Evolutionary conservation across 805 yeast species (phyloP), one percentile per base, ranked within the genome.

Genomic region (Metschnikowia gruessii): DNA sequence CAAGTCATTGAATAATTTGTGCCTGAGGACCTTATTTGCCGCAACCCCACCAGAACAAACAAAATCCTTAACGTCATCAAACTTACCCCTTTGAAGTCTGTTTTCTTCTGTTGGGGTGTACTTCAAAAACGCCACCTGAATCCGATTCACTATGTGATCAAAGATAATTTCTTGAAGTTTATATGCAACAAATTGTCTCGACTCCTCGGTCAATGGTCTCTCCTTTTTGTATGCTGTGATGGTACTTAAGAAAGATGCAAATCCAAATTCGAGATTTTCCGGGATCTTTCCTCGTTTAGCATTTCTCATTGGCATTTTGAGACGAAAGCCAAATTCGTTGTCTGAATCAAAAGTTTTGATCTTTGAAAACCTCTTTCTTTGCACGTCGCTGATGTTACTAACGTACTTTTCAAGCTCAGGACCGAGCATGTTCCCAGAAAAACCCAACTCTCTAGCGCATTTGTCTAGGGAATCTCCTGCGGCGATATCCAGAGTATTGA

Each of bases 41-140:
- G 92, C 96, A 1, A 94, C 99, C 5, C 99, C 99, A 9, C 99
- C 99, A 0, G 98, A 85, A 46, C 90, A 82, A 1, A 94, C 87
- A 57, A 91, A 76, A 54, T 78, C 76, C 13, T 66, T 62, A 11
- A 80, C 75, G 3, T 64, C 71, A 2, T 50, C 53, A 24, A 83
- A 65, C 47, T 72, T 69, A 1, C 72, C 70, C 19, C 63, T 62
- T 18, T 6, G 18, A 3, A 16, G 24, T n/a, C 75, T 68, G 22
- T 63, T 42, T 2, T 40, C 45, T 21, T 19, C 34, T 8, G 19
- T 36, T 6, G 24, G 31, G 2, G 68, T 67, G 50, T 68, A 71
- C 48, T 63, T 65, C 15, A 60, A 57, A 9, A 82, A 53, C 0
- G 86, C 75, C 0, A 81, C 67, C 44, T 75, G 72, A 1, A 87